A percentile compares a stretch with the other conserved stretches of the same genome.
Evolutionary conservation across 2,329 filamentous ascomycete species (phyloP).

Genomic region (Byssoonygena ceratinophila): DNA sequence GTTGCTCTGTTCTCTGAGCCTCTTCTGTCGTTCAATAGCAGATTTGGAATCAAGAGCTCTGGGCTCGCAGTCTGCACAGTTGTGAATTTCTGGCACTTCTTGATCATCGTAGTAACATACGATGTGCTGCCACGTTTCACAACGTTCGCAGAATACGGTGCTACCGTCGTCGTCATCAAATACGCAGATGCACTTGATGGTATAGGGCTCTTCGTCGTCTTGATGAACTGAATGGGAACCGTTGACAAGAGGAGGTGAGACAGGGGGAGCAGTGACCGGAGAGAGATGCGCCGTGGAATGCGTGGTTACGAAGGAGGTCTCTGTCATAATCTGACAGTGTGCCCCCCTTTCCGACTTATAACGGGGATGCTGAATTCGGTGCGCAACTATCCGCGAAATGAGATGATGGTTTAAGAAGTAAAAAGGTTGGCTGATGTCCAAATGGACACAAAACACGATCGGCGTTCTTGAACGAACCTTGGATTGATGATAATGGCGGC

Average conservation of each 20-base stretch:
- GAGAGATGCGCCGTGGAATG: conserved; percentile 38
- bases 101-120: conserved; percentile 83
- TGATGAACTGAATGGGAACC: conserved; percentile 31
- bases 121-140: conserved; percentile 97
- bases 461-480: neutral
- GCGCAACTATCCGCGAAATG: neutral
- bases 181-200: conserved; percentile 95
- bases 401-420: neutral
- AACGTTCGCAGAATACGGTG: conserved; percentile 91
- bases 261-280: conserved; percentile 36
- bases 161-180: conserved; percentile 93
- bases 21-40: conserved; percentile 61
- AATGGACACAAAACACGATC: neutral
- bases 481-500: neutral
- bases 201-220: conserved; percentile 51
- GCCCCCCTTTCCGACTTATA: conserved; percentile 30
- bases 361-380: neutral
- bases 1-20: conserved; percentile 49
- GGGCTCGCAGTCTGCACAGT: conserved; percentile 79
- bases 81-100: conserved; percentile 68
- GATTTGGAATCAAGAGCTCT: conserved; percentile 60
- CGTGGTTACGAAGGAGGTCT: conserved; percentile 42
- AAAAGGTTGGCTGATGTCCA: neutral
- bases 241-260: conserved; percentile 35
- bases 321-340: conserved; percentile 46